A percentile compares a stretch with the other conserved stretches of the same genome.
These are phyloP conservation scores for Phytophthora europaea DNA, from an alignment of 352 stramenopile species.

Conservation along the genomic window DNA sequence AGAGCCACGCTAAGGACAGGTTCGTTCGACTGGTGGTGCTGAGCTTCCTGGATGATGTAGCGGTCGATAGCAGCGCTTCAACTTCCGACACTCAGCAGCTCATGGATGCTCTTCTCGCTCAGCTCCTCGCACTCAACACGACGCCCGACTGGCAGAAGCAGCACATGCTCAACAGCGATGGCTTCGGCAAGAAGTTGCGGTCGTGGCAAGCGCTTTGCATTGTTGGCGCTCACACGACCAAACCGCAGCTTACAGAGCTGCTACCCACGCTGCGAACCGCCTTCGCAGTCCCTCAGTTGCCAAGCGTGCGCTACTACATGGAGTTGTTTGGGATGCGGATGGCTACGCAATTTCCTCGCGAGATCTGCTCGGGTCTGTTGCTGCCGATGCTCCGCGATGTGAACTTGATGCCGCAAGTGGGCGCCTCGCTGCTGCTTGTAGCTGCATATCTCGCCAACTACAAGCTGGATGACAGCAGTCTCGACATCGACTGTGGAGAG, in stretches of 20 bases:
- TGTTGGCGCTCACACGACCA: conserved; percentile 60
- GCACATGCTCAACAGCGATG: conserved; percentile 89
- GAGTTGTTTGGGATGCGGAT: conserved; percentile 86
- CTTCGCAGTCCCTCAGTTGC: conserved; percentile 71
- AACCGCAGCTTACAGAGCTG: conserved; percentile 30
- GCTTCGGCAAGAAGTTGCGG: conserved; percentile 80
- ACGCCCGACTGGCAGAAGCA: conserved; percentile 76
- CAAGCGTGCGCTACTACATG: conserved; percentile 83
- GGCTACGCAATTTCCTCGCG: conserved; percentile 54
- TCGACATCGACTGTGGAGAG: conserved; percentile 37
- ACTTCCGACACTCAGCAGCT: conserved; percentile 34
- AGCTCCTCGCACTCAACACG: conserved; percentile 63
- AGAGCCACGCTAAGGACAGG: conserved; percentile 53
- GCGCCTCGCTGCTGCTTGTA: conserved; percentile 72
- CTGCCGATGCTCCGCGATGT: conserved; percentile 73
- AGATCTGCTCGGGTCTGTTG: conserved; percentile 51
- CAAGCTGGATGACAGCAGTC: conserved; percentile 40
- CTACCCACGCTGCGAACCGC: conserved; percentile 54
- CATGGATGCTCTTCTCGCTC: conserved; percentile 48
- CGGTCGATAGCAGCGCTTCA: conserved; percentile 34
- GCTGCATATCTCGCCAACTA: conserved; percentile 47
- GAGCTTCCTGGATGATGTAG: conserved; percentile 70
- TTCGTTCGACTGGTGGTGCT: conserved; percentile 81
- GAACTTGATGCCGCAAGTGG: conserved; percentile 82
- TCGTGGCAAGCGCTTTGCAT: conserved; percentile 87